Conservation (phyloP, 495 filamentous ascomycete genomes). For the Neurospora terricola region DNA sequence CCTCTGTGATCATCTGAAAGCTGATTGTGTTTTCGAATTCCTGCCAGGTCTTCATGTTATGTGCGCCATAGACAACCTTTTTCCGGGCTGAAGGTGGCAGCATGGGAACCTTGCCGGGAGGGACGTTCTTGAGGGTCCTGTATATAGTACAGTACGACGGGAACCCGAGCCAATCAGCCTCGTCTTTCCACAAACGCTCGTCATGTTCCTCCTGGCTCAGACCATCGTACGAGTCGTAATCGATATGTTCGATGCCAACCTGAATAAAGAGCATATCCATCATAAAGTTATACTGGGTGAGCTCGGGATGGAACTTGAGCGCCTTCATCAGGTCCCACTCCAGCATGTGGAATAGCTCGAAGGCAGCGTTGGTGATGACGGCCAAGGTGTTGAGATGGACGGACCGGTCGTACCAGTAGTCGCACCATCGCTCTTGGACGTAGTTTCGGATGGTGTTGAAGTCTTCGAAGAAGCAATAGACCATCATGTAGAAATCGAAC, state of each 20-base stretch:
- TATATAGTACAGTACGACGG: slow-evolving; percentile 2
- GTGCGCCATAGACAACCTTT: slow-evolving; percentile 11
- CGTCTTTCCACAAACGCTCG: slow-evolving; percentile 14
- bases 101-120: slow-evolving; percentile 16
- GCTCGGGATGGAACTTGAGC: slow-evolving; percentile 4
- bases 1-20: slow-evolving; percentile 11
- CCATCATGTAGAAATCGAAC: slow-evolving; percentile 22
- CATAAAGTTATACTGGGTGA: slow-evolving; percentile 17
- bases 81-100: slow-evolving; percentile 3
- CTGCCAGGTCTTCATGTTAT: slow-evolving; percentile 4
- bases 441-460: slow-evolving; percentile 22
- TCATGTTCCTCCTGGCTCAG: slow-evolving; percentile 2
- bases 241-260: slow-evolving; percentile 15
- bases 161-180: slow-evolving; percentile 17
- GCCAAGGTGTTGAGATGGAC: slow-evolving; percentile 14
- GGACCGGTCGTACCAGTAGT: slow-evolving; percentile 16
- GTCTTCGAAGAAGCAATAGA: slow-evolving; percentile 26
- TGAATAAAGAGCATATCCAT: slow-evolving; percentile 16
- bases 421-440: slow-evolving; percentile 19
- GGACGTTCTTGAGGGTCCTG: not conserved
- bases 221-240: slow-evolving; percentile 14
- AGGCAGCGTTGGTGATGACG: slow-evolving; percentile 23
- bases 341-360: slow-evolving; percentile 20
- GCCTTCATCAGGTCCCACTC: slow-evolving; percentile 15
- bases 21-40: slow-evolving; percentile 6